Evolutionary conservation across 2,329 filamentous ascomycete species (phyloP), one percentile per base, ranked within the genome.

Genomic region (Aphanocladium album): DNA sequence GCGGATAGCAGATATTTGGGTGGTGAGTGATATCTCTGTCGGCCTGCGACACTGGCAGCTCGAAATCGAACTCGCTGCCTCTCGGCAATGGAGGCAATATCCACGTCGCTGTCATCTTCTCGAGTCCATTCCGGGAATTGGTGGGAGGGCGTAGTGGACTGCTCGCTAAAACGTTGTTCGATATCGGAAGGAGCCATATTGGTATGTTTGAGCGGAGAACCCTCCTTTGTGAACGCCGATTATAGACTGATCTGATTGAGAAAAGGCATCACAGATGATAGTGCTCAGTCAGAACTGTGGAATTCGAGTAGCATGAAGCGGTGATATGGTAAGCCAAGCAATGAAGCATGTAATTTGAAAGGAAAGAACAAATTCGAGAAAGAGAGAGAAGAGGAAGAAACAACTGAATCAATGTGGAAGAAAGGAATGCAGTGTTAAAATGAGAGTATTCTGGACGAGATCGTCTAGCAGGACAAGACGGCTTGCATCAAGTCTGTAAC

Each of bases 381-480:
- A 47, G 58, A 27, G 50, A 14, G 33, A 62, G 27, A 60, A 54
- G 54, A 56, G 62, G 50, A 60, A 39, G 41, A 50, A 54, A 61
- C 46, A 54, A 54, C 55, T 57, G 60, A 62, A 63, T 64, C 61
- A 64, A 62, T 60, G 57, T 62, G 51, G 57, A 62, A 64, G 58
- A 64, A 57, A 63, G 62, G 60, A 59, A 59, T 63, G 57, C 37
- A 51, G 58, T 43, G 58, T 59, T 63, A 57, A 57, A 67, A 60
- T 55, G 58, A 49, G 50, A 37, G 11, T 21, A 27, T 47, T 58
- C 62, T 53, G 60, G 58, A 62, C 62, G 39, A 61, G 51, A 50
- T 61, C 54, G 55, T 49, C 46, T 60, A 57, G 16, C 46, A 6
- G 33, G 39, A 57, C 50, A 45, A 35, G 53, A 60, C 45, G 50